Percentiles rank a stretch among this genome's conserved stretches.
These are phyloP conservation scores for Penicillium crustosum DNA, from an alignment of 2,329 filamentous ascomycete species.

Conservation along the genomic window DNA sequence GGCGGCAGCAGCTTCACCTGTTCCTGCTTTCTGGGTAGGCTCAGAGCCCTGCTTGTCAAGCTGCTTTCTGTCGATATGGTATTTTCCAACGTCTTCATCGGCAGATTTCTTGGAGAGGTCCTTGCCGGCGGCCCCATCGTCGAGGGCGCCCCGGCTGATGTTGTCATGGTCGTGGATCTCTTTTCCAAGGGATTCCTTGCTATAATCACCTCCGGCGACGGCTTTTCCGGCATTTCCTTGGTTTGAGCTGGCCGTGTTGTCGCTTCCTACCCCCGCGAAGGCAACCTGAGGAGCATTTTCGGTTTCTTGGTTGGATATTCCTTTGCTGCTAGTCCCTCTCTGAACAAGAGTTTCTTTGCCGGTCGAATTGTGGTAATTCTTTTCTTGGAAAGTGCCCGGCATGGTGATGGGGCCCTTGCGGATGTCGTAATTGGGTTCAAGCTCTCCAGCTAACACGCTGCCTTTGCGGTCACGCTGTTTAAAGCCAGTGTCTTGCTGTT, in stretches of 20 bases:
- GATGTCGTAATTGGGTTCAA: conserved; percentile 22
- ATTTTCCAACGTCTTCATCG: conserved; percentile 1
- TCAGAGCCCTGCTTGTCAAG: background rate
- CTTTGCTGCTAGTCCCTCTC: conserved; percentile 8
- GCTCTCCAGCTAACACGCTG: conserved; percentile 6
- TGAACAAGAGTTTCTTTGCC: conserved; percentile 2
- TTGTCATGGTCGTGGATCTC: conserved; percentile 17
- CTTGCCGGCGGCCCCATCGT: conserved; percentile 1
- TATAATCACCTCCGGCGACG: background rate
- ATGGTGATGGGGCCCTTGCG: conserved; percentile 21
- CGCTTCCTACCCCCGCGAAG: background rate
- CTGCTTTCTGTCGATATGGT: conserved; percentile 2
- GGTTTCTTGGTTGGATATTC: background rate
- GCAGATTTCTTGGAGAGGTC: conserved; percentile 1
- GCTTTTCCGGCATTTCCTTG: background rate
- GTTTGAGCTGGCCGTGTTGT: background rate
- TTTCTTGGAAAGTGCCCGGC: conserved; percentile 10
- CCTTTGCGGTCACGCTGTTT: background rate
- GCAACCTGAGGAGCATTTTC: background rate
- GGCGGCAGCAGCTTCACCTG: background rate
- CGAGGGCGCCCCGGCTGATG: conserved; percentile 17
- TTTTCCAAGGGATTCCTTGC: conserved; percentile 4
- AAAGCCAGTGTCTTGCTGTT: background rate
- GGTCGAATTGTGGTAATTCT: conserved; percentile 4
- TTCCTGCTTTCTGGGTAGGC: conserved; percentile 4